Evolutionary conservation across 176 grass and related monocot genomes (phyloP), one percentile per base, ranked within the genome.

Genomic region (Eleusine indica): DNA sequence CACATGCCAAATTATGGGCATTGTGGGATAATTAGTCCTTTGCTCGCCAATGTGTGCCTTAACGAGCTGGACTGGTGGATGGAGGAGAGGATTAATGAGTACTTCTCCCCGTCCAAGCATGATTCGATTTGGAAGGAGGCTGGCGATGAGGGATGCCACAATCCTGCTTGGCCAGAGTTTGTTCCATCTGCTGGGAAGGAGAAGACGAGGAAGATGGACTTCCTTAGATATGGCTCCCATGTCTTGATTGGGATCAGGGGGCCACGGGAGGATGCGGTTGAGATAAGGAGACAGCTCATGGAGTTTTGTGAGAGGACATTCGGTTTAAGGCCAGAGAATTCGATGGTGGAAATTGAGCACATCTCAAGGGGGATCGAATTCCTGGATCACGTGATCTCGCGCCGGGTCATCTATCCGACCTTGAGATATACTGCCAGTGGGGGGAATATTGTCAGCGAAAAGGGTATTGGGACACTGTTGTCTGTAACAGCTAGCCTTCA

Each of bases 141-240:
- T 0, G 78, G 80, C 71, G 78, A 94, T 83, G 86, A 92, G 13
- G 91, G 89, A 44, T 92, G 93, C 39, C 96, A 99, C 83, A 99
- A 96, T 78, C 91, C 96, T 17, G 83, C 96, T 22, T 99, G 96
- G 96, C 96, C 93, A 38, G 96, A 99, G 78, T 99, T 99, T 58
- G 96, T 96, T 64, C 91, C 93, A 16, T 86, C 93, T 0, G 77
- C 80, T 51, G 91, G 89, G 79, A 90, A 78, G 62, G 85, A 76
- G 51, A 96, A 99, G 78, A 94, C 89, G 28, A 91, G 86, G 79
- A 96, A 89, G 80, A 96, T 99, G 93, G 93, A 99, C 75, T 99
- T 87, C 67, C 85, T 96, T 72, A 87, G 93, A 60, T 96, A 86
- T 82, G 91, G 91, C 32, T 94, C 91, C 46, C 89, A 96, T 71